phyloP scores from a whole-genome alignment of 1,284 basidiomycete species.

The Meripilus lineatus region DNA sequence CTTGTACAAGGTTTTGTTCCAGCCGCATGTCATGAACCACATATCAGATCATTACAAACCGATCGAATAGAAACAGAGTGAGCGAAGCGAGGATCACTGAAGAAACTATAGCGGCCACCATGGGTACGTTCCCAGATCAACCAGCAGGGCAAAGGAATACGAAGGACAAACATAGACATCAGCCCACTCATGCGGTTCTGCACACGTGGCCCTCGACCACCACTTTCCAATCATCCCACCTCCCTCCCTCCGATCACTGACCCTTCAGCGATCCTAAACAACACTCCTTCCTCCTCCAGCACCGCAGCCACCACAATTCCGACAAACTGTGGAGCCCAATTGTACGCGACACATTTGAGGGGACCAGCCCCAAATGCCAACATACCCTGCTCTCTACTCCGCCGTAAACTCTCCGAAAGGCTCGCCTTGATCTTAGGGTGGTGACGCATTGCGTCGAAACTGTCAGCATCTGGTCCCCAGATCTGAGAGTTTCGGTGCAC shows the following conservation, averaged over 20 bases:
- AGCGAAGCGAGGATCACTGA: no score
- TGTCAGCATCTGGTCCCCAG: constrained; percentile 22
- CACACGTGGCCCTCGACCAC: no score
- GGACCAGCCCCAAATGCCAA: constrained; percentile 42
- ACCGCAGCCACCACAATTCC: constrained; percentile 40
- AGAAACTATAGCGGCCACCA: no score
- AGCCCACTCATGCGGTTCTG: no score
- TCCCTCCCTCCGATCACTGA: constrained; percentile 32
- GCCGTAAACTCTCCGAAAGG: constrained; percentile 13
- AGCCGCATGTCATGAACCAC: no score
- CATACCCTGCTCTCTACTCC: constrained; percentile 19
- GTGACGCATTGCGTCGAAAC: constrained; percentile 41
- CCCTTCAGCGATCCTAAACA: constrained; percentile 27
- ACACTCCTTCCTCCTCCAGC: constrained; percentile 27
- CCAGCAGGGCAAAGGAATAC: no score
- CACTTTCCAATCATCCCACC: constrained; percentile 36
- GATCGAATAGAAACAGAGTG: no score
- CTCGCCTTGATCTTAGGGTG: constrained; percentile 11
- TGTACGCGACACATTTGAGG: constrained; percentile 38
- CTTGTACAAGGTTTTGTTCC: no score
- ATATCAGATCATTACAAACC: no score
- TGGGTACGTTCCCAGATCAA: no score
- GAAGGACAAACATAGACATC: no score
- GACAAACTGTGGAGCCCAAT: constrained; percentile 45
- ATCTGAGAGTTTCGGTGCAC: constrained; percentile 30